Evolutionary conservation across 2,329 filamentous ascomycete genomes (phyloP).

Genomic region (Trichoderma breve): DNA sequence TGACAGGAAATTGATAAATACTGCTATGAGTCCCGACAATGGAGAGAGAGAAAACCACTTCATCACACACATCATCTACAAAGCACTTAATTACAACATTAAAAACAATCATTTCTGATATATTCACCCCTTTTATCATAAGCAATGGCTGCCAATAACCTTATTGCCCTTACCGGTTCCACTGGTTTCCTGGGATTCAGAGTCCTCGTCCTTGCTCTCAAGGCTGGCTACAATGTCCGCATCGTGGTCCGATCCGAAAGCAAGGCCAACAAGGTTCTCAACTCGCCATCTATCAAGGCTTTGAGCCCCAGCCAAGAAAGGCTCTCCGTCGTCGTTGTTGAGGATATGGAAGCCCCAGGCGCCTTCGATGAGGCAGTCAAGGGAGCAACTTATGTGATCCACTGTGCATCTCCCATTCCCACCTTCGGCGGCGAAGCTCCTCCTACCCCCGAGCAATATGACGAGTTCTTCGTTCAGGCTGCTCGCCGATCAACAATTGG

Average conservation of each 20-base stretch:
- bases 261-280: background rate
- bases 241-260: background rate
- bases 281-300: background rate
- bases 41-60: background rate
- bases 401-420: slow-evolving; percentile 5
- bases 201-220: background rate
- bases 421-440: background rate
- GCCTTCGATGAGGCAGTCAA: slow-evolving; percentile 10
- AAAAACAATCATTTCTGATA: background rate
- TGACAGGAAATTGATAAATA: background rate
- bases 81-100: background rate
- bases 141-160: background rate
- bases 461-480: background rate
- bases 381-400: background rate
- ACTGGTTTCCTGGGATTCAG: slow-evolving; percentile 1
- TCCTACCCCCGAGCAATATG: background rate
- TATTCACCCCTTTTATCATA: background rate
- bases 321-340: background rate
- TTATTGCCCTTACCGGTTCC: background rate
- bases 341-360: background rate
- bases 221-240: background rate
- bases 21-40: fast-evolving
- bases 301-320: background rate
- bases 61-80: background rate
- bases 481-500: background rate